Conservation (phyloP, 371 early-diverging fungal genomes). For the Smittium culicis region DNA sequence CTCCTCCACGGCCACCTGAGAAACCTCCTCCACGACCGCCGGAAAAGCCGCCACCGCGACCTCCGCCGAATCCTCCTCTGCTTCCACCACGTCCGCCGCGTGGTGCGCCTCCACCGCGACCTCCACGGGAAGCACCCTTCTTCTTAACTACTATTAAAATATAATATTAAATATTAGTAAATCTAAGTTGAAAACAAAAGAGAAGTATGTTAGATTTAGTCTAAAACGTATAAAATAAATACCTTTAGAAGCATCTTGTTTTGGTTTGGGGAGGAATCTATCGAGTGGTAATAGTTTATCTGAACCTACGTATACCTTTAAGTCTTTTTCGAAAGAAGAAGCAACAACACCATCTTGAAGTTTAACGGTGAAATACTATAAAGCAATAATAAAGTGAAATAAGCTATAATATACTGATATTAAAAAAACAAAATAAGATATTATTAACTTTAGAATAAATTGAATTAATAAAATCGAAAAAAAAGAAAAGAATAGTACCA, state of each 20-base stretch:
- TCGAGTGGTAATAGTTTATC: constrained; percentile 93
- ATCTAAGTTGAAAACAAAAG: too few species aligned
- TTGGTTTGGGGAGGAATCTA: constrained; percentile 92
- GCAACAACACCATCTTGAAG: constrained; percentile 86
- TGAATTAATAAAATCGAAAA: not conserved
- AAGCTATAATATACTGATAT: not conserved
- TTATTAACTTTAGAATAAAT: too few species aligned
- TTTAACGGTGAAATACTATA: constrained; percentile 80
- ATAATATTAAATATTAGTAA: too few species aligned
- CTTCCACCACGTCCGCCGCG: constrained; percentile 18
- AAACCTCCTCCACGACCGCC: constrained; percentile 16
- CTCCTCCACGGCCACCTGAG: constrained; percentile 17
- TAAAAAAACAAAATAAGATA: not conserved
- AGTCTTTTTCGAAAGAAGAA: constrained; percentile 72
- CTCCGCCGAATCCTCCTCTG: constrained; percentile 14
- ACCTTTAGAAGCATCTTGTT: constrained; percentile 34
- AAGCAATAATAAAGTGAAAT: not conserved
- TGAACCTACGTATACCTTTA: constrained; percentile 81
- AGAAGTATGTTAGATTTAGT: too few species aligned
- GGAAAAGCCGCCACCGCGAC: constrained; percentile 14
- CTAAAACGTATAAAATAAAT: too few species aligned
- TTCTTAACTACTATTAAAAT: constrained; percentile 19
- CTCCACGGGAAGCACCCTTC: constrained; percentile 30
- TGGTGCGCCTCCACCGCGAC: constrained; percentile 25
- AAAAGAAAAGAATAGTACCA: constrained; percentile 21